phyloP scores from a whole-genome alignment of 768 basidiomycete species.

The Gymnopilus dilepis region DNA sequence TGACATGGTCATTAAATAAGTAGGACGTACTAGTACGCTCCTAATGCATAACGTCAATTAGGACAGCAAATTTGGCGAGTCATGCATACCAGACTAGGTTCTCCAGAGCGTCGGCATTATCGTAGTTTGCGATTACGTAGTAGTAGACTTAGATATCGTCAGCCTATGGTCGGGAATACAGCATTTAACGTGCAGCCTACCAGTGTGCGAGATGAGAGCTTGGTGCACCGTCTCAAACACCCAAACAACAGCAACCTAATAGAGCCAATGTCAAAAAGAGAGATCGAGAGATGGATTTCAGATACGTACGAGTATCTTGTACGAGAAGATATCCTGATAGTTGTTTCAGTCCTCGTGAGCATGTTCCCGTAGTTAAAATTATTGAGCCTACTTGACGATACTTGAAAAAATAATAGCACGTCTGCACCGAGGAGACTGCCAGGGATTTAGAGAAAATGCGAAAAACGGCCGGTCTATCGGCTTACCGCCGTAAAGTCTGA shows the following conservation, averaged over 20 bases:
- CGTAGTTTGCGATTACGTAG: slow-evolving; percentile 58
- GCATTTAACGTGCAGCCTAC: slow-evolving; percentile 31
- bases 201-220: slow-evolving; percentile 56
- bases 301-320: slow-evolving; percentile 49
- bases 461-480: neutral
- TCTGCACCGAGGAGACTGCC: slow-evolving; percentile 59
- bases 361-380: neutral
- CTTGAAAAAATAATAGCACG: slow-evolving; percentile 58
- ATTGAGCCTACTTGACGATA: slow-evolving; percentile 42
- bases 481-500: slow-evolving; percentile 60
- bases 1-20: too few relatives aligned
- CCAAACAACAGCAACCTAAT: slow-evolving; percentile 52
- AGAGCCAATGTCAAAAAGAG: neutral
- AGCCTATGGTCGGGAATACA: neutral
- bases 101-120: slow-evolving; percentile 42
- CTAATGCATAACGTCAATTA: slow-evolving; percentile 31
- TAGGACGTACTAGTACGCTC: slow-evolving; percentile 52
- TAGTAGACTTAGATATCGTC: slow-evolving; percentile 46
- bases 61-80: neutral
- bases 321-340: slow-evolving; percentile 53
- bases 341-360: slow-evolving; percentile 12
- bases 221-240: slow-evolving; percentile 59
- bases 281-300: neutral
- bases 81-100: slow-evolving; percentile 52
- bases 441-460: slow-evolving; percentile 4